Evolutionary conservation across 75 land plant species (phyloP), one percentile per base, ranked within the genome.

Genomic region (Isoetes taiwanensis): DNA sequence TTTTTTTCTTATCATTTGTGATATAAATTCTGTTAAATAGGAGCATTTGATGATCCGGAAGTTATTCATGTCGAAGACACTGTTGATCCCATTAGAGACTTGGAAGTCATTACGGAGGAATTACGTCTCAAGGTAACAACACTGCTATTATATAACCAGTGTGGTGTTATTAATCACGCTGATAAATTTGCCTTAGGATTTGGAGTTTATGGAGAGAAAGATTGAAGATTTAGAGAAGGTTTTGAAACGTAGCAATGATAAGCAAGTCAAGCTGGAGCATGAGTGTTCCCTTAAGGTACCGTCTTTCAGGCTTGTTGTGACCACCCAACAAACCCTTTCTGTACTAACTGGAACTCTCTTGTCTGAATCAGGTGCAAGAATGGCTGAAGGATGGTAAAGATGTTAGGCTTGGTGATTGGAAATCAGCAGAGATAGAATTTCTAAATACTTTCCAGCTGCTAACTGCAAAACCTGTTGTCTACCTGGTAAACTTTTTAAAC

Each of bases 41-140:
- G 99, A 75, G 99, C 90, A 61, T 94, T 94, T 88, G 99, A 94
- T 33, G 99, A 94, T 75, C 78, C 89, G 2, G 96, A 94, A 43
- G 87, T 94, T 19, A 82, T 82, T 57, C 99, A 94, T 57, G 90
- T 94, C 43, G 99, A 94, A 72, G 99, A 94, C 43, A 31, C 76
- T 27, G 84, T 94, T 30, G 99, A 94, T 53, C 99, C 99, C 56
- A 83, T 94, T 21, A 79, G 99, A 52, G 99, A 94, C 65, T 66
- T 94, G 64, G 99, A 94, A 58, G 59, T 75, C 52, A 94, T 94
- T 39, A 72, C 68, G 50, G 74, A 63, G 64, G 99, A 94, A 54
- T 58, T 94, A 48, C 74, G 99, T 4, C 64, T 94, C 5, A 94
- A 94, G 90, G 99, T 94, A 65, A 32, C 34, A 25, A 52, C 28